Evolutionary conservation across 495 filamentous ascomycete species (phyloP), one percentile per base, ranked within the genome.

Genomic region (Trichoderma reesei): DNA sequence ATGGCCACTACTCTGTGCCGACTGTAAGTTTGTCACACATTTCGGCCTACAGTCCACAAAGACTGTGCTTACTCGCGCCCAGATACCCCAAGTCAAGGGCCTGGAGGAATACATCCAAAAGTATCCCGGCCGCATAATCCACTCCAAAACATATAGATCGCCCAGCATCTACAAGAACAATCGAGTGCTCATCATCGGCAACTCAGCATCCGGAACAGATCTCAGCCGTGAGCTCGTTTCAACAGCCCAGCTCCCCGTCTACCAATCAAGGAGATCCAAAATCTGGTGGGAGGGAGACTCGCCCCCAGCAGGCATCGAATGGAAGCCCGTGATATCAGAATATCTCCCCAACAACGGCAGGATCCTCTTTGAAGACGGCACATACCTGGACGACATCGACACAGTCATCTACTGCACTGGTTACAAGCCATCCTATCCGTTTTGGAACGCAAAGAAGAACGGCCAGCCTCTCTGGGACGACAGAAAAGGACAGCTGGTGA

Each of bases 151-250:
- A 61, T 82, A 79, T 67, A 78, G 79, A 31, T 68, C 76, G 2
- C 69, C 77, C 0, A 59, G 61, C 3, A 20, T 68, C 14, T 80
- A 74, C 68, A 48, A 64, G 18, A 38, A 34, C 33, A 73, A 78
- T 60, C 71, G 65, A 41, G 73, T 82, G 14, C 67, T 82, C 34
- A 59, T 80, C 0, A 75, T 82, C 59, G 79, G 80, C 46, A 81
- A 81, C 72, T 80, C 77, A 2, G 77, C 80, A n/a, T 81, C 79
- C 1, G 80, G 79, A 6, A 76, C 78, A 67, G 80, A 82, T 66
- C 54, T 82, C 3, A 72, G 74, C 2, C 62, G 69, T 3, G 75
- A 79, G 16, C 71, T 81, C 1, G 65, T 74, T 33, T 59, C 69
- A 8, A 62, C 68, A 10, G 77, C 74, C 1, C 51, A 66, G 0